Evolutionary conservation across 2,329 filamentous ascomycete genomes (phyloP).

Genomic region (Orbilia brochopaga): DNA sequence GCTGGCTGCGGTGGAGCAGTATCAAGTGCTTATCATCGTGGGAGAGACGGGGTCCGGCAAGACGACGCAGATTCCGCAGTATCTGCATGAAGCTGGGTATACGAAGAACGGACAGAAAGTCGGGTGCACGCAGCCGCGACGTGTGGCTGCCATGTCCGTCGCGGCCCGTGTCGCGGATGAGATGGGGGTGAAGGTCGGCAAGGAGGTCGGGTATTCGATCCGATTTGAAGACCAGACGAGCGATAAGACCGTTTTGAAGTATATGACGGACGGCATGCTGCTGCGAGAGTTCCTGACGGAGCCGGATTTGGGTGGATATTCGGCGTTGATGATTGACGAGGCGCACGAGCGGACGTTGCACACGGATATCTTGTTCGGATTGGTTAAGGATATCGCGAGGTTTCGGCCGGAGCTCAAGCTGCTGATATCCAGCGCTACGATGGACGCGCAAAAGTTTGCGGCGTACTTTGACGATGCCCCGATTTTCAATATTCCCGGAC

Average conservation of each 20-base stretch:
- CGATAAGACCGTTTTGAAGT: conserved; percentile 90
- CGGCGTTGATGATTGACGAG: conserved; percentile 93
- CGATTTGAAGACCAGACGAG: conserved; percentile 91
- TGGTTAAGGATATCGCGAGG: conserved; percentile 86
- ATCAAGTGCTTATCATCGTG: conserved; percentile 88
- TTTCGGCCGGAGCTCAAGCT: conserved; percentile 85
- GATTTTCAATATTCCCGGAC: conserved; percentile 92
- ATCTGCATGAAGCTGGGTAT: conserved; percentile 87
- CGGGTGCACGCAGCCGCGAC: conserved; percentile 89
- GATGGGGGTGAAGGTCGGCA: conserved; percentile 84
- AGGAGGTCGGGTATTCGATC: conserved; percentile 92
- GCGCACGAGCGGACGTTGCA: conserved; percentile 92
- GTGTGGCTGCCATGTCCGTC: conserved; percentile 96
- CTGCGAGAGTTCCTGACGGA: conserved; percentile 88
- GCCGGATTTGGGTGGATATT: conserved; percentile 80
- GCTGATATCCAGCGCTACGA: conserved; percentile 90
- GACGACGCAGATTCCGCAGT: conserved; percentile 93
- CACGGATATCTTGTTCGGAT: conserved; percentile 84
- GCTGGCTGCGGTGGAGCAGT: conserved; percentile 80
- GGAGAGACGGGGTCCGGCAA: conserved; percentile 96
- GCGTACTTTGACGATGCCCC: conserved; percentile 90
- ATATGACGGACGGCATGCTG: conserved; percentile 97
- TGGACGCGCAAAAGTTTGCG: conserved; percentile 91
- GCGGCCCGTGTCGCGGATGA: conserved; percentile 96
- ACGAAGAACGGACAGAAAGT: conserved; percentile 84